These are phyloP conservation scores for Bruguiera gymnorhiza DNA, from an alignment of 345 rosid species.

Conservation along the genomic window DNA sequence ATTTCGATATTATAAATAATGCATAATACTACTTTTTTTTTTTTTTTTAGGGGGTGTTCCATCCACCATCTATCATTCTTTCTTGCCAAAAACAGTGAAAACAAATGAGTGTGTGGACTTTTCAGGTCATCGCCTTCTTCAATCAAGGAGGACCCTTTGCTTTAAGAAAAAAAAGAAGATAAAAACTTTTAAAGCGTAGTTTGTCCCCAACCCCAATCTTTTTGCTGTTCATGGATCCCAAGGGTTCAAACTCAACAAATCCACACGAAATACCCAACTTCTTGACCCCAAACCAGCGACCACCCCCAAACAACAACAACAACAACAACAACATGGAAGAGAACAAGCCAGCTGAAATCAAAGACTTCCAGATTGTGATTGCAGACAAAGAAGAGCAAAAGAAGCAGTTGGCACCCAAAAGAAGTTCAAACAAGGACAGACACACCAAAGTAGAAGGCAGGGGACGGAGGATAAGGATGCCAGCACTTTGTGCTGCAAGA, in stretches of 20 bases:
- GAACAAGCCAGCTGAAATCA: constrained; percentile 56
- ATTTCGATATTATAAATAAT: constrained; percentile 24
- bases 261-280: constrained; percentile 53
- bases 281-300: constrained; percentile 42
- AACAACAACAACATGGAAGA: constrained; percentile 36
- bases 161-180: background rate
- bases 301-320: constrained; percentile 22
- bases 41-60: background rate
- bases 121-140: constrained; percentile 46
- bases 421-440: constrained; percentile 91
- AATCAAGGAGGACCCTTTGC: constrained; percentile 30
- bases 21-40: no score
- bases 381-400: constrained; percentile 63
- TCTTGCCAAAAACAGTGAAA: constrained; percentile 55
- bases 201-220: constrained; percentile 24
- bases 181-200: background rate
- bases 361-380: constrained; percentile 69
- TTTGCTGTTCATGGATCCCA: constrained; percentile 58
- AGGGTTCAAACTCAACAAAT: constrained; percentile 42
- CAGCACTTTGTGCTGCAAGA: constrained; percentile 95
- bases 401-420: constrained; percentile 69
- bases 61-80: constrained; percentile 20
- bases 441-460: constrained; percentile 96
- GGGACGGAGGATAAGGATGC: constrained; percentile 96
- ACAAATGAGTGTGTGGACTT: constrained; percentile 51